Base-by-base conservation (phyloP, 768 basidiomycete genomes). In the Leccinum subtestaceum region DNA sequence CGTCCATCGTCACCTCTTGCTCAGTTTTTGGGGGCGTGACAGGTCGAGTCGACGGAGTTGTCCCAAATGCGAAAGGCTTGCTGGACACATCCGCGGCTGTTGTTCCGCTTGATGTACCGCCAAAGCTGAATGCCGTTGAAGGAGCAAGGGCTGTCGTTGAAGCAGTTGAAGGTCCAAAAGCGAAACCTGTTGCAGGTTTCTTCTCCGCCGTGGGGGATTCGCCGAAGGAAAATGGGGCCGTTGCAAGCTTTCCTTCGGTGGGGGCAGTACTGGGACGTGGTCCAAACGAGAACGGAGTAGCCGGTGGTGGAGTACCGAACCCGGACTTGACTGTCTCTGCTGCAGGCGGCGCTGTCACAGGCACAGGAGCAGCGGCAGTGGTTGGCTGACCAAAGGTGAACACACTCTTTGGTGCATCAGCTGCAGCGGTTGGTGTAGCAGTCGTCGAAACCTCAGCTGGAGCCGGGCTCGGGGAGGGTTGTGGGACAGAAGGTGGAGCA, bases 1-100 rank as follows among this genome's bases (percentile, higher is more conserved):
- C 90, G 43, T 92, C 90, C 90, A 92, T 92, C 57, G 74, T 82
- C 63, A 88, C 82, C 59, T 89, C 89, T 52, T 85, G 80, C 48
- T 85, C 86, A 34, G 77, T 76, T 57, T 78, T 83, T 2, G 89
- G 89, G 10, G 88, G 88, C 0, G 88, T 90, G 5, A 76, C 73
- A n/a, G 88, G 78, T 21, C 86, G 77, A 27, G 77, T 70, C 47
- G 71, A 48, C 11, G 74, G 63, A 12, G 78, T 58, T 32, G 74
- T 61, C 34, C 83, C 84, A 59, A 89, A 88, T 13, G 75, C 45
- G 60, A 89, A 88, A 11, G 80, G 69, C 63, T 84, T 84, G 55
- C 69, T 77, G 6, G 82, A 75, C 9, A 75, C 75, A 60, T 81
- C 78, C n/a, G 78, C 68, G 2, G 72, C 70, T 23, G 70, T 66